These are phyloP conservation scores for Suhomyces bolitotheri DNA, from an alignment of 1,139 yeast species.

Conservation along the genomic window DNA sequence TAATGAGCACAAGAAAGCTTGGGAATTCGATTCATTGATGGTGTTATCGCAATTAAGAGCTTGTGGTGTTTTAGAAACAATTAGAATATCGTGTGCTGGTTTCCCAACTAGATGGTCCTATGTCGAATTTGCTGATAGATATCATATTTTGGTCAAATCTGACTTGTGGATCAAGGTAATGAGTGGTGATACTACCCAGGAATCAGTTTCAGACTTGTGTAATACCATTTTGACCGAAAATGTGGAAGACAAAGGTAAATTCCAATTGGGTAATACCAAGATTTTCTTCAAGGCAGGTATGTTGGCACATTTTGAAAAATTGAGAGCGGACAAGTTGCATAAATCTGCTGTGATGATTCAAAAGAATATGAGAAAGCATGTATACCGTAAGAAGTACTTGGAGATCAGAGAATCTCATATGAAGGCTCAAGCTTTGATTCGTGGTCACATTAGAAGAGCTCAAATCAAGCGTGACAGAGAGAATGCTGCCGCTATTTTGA, in stretches of 20 bases:
- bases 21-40: conserved; percentile 96
- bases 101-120: conserved; percentile 97
- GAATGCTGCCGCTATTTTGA: conserved; percentile 60
- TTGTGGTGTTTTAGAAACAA: conserved; percentile 97
- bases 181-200: conserved; percentile 55
- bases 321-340: conserved; percentile 75
- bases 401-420: conserved; percentile 57
- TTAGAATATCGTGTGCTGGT: conserved; percentile 95
- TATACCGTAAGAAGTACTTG: conserved; percentile 62
- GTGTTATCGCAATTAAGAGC: conserved; percentile 94
- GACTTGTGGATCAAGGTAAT: conserved; percentile 65
- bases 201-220: conserved; percentile 64
- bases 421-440: conserved; percentile 57
- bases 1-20: conserved; percentile 87
- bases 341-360: conserved; percentile 83
- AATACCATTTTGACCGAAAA: conserved; percentile 63
- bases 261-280: conserved; percentile 86
- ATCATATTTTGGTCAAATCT: conserved; percentile 78
- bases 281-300: conserved; percentile 97
- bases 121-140: conserved; percentile 88
- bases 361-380: conserved; percentile 72
- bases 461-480: conserved; percentile 61
- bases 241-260: conserved; percentile 65
- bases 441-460: conserved; percentile 64
- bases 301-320: conserved; percentile 86